Conservation (phyloP, 1,139 yeast genomes). For the Yamadazyma dushanensis region DNA sequence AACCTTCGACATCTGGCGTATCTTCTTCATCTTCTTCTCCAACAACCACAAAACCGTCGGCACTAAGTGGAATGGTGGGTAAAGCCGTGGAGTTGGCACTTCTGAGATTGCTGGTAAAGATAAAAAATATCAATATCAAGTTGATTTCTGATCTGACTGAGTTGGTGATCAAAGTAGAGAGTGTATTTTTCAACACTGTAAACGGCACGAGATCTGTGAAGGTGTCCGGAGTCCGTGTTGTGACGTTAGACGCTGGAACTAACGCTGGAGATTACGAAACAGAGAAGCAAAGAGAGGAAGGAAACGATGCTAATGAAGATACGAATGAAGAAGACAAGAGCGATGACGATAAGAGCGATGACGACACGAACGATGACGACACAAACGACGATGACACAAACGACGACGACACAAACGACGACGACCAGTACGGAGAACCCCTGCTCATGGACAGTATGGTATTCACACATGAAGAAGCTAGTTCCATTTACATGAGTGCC, state of each 20-base stretch:
- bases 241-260: constrained; percentile 39
- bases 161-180: constrained; percentile 44
- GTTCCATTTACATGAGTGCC: constrained; percentile 84
- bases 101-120: constrained; percentile 54
- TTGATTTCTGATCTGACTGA: constrained; percentile 51
- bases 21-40: constrained; percentile 1
- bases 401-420: constrained; percentile 23
- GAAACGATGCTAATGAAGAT: constrained; percentile 17
- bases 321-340: constrained; percentile 13
- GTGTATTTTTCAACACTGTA: constrained; percentile 37
- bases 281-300: constrained; percentile 16
- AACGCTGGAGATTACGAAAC: constrained; percentile 25
- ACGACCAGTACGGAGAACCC: constrained; percentile 32
- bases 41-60: constrained; percentile 24
- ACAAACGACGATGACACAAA: constrained; percentile 19
- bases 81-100: constrained; percentile 70
- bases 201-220: constrained; percentile 49
- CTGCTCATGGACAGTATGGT: constrained; percentile 61
- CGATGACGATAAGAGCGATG: constrained; percentile 14
- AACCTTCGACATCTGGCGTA: too few relatives aligned
- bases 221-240: constrained; percentile 37
- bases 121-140: constrained; percentile 46
- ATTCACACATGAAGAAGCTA: constrained; percentile 68
- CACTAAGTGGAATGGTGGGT: constrained; percentile 57
- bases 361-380: constrained; percentile 21